Percentiles rank a stretch among this genome's conserved stretches.
Evolutionary conservation across 2,329 filamentous ascomycete genomes (phyloP).

Genomic region (Canariomyces notabilis): DNA sequence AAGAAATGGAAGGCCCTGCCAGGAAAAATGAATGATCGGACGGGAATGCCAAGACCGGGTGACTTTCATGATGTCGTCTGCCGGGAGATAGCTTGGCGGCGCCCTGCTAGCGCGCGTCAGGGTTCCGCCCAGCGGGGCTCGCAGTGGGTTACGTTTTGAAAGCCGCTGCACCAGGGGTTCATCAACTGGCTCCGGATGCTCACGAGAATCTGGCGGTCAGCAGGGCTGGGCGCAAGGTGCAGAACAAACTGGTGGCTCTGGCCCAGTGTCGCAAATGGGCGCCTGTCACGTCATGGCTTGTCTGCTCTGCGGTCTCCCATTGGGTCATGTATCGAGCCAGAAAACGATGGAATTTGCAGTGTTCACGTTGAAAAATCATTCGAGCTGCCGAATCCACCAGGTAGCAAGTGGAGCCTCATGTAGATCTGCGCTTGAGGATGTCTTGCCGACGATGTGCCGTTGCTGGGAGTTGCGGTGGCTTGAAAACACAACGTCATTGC

Average conservation of each 20-base stretch:
- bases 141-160: not conserved
- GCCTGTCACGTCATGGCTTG: not conserved
- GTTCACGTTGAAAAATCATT: too few relatives aligned
- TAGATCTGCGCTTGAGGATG: too few relatives aligned
- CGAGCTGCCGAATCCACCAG: too few relatives aligned
- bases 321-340: too few relatives aligned
- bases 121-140: not conserved
- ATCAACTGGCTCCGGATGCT: not conserved
- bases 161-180: not conserved
- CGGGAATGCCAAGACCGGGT: conserved; percentile 1
- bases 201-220: not conserved
- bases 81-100: not conserved
- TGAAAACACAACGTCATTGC: conserved; percentile 2
- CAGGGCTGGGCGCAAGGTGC: too few relatives aligned
- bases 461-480: too few relatives aligned
- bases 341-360: too few relatives aligned
- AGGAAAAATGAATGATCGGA: conserved; percentile 7
- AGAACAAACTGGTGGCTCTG: too few relatives aligned
- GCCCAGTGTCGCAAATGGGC: not conserved
- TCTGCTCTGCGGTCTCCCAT: not conserved
- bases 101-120: conserved; percentile 2
- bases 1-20: conserved; percentile 5
- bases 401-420: too few relatives aligned
- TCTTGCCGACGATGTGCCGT: too few relatives aligned
- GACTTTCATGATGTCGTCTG: conserved; percentile 2